Conservation (phyloP, 306 rosid genomes). For the Boehmeria nivea region DNA sequence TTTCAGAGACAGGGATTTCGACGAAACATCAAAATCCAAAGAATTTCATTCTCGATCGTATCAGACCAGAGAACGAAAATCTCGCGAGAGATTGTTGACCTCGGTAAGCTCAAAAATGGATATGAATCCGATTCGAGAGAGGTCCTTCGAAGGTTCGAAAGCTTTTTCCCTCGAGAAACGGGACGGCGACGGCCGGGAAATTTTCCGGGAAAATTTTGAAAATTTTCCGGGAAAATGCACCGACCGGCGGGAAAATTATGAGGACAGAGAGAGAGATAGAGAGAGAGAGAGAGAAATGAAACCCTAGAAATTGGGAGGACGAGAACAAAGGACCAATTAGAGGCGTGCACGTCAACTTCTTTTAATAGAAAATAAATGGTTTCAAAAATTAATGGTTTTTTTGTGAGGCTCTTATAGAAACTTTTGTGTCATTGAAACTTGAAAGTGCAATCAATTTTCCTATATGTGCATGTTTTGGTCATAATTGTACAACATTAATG, state of each 20-base stretch:
- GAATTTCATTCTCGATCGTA: constrained; percentile 3
- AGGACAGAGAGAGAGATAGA: not conserved
- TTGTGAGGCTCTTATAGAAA: too few relatives aligned
- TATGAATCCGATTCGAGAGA: not conserved
- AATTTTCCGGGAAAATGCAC: constrained; percentile 39
- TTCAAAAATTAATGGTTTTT: constrained; percentile 2
- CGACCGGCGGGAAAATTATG: constrained; percentile 43
- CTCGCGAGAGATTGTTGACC: not conserved
- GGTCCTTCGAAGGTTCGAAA: too few relatives aligned
- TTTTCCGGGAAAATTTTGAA: constrained; percentile 16
- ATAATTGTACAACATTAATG: not conserved
- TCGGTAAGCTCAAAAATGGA: not conserved
- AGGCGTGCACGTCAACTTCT: constrained; percentile 32
- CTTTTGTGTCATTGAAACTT: too few relatives aligned
- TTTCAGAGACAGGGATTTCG: constrained; percentile 3
- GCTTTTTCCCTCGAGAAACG: not conserved
- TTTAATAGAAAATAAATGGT: constrained; percentile 3
- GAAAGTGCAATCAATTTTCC: not conserved
- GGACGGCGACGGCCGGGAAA: constrained; percentile 34
- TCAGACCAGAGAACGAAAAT: not conserved
- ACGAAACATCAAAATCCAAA: not conserved
- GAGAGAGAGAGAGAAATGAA: constrained; percentile 3
- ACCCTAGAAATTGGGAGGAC: constrained; percentile 19
- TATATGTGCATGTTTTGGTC: not conserved
- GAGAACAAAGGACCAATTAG: constrained; percentile 14